Conservation (phyloP, 2,329 filamentous ascomycete genomes). For the Monosporascus sp. region DNA sequence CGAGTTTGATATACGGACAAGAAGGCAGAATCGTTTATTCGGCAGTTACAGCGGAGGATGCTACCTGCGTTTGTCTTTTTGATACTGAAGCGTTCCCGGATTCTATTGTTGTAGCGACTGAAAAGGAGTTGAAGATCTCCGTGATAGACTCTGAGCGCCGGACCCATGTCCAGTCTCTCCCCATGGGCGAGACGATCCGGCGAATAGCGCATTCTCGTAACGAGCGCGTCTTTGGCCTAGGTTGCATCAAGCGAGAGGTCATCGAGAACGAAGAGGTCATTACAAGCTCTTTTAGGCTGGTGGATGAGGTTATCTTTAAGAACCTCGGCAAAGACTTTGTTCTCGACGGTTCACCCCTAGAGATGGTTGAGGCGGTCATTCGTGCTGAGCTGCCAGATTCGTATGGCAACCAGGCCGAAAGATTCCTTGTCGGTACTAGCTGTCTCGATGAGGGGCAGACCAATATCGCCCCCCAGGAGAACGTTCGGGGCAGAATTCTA, state of each 20-base stretch:
- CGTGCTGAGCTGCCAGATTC: slow-evolving; percentile 63
- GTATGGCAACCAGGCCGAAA: slow-evolving; percentile 56
- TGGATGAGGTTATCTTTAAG: slow-evolving; percentile 85
- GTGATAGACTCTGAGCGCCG: slow-evolving; percentile 77
- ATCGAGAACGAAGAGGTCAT: slow-evolving; percentile 67
- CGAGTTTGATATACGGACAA: slow-evolving; percentile 85
- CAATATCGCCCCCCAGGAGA: slow-evolving; percentile 31
- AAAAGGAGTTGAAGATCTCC: slow-evolving; percentile 70
- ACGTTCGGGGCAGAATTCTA: slow-evolving; percentile 70
- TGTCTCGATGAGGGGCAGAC: slow-evolving; percentile 60
- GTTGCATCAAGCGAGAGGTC: slow-evolving; percentile 74
- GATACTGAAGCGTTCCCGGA: slow-evolving; percentile 74
- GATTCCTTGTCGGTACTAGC: slow-evolving; percentile 88
- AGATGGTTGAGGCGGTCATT: slow-evolving; percentile 82
- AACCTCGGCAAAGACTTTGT: slow-evolving; percentile 65
- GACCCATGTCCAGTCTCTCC: slow-evolving; percentile 80
- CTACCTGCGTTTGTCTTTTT: slow-evolving; percentile 76
- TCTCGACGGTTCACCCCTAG: slow-evolving; percentile 48
- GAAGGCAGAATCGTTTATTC: slow-evolving; percentile 89
- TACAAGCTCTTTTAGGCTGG: slow-evolving; percentile 76
- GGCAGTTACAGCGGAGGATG: slow-evolving; percentile 84
- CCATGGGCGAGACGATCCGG: slow-evolving; percentile 76
- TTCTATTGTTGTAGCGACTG: slow-evolving; percentile 76
- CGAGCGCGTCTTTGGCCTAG: slow-evolving; percentile 78
- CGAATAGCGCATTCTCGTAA: slow-evolving; percentile 78